These are phyloP conservation scores for Dendrobium chrysotoxum DNA, from an alignment of 106 monocot genomes.

Conservation along the genomic window DNA sequence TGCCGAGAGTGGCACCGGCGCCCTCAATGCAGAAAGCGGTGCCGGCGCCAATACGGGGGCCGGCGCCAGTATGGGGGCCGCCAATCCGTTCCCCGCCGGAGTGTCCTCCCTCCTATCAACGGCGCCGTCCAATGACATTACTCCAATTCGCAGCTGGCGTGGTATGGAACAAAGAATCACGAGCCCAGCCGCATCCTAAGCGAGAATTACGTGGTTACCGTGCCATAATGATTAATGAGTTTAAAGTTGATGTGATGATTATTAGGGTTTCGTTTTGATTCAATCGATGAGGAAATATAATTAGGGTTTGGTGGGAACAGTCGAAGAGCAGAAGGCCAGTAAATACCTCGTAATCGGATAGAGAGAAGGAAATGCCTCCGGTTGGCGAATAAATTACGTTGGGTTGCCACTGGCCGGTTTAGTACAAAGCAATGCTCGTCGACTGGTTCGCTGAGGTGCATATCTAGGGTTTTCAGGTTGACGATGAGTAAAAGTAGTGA, in stretches of 20 bases:
- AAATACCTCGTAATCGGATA: neutral
- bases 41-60: slow-evolving; percentile 12
- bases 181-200: neutral
- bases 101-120: slow-evolving; percentile 19
- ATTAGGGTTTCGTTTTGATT: neutral
- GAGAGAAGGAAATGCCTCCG: neutral
- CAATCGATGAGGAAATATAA: neutral
- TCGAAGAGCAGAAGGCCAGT: neutral
- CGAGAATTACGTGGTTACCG: neutral
- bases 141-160: slow-evolving; percentile 4
- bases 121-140: slow-evolving; percentile 6
- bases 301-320: neutral
- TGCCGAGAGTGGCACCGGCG: slow-evolving; percentile 5
- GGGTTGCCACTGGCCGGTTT: neutral
- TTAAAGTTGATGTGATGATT: too few species aligned
- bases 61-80: slow-evolving; percentile 13
- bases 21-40: neutral
- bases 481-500: too few species aligned
- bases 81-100: slow-evolving; percentile 12
- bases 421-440: neutral
- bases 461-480: neutral
- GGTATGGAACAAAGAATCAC: slow-evolving; percentile 5
- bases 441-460: neutral
- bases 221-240: neutral
- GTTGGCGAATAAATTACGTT: neutral